phyloP scores from a whole-genome alignment of 2,329 filamentous ascomycete genomes.

The Colletotrichum tofieldiae region DNA sequence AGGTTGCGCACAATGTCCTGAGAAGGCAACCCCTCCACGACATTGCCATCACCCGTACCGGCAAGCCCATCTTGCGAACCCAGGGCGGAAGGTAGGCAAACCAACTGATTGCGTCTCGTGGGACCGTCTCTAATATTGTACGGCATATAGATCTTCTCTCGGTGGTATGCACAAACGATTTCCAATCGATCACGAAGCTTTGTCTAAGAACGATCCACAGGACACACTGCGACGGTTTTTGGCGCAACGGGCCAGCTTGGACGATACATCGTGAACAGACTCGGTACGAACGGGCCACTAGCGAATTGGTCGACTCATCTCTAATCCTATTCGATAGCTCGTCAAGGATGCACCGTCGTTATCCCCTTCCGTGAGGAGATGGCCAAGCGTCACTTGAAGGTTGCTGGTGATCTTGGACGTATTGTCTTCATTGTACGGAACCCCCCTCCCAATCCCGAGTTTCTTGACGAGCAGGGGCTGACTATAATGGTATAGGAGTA shows the following conservation, averaged over 20 bases:
- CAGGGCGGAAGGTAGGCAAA: constrained; percentile 87
- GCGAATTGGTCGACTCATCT: constrained; percentile 30
- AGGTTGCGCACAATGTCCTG: constrained; percentile 62
- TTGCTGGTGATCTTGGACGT: constrained; percentile 93
- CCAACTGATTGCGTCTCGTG: constrained; percentile 14
- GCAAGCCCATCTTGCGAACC: constrained; percentile 92
- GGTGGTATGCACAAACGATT: constrained; percentile 75
- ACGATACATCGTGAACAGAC: constrained; percentile 96
- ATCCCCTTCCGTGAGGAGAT: constrained; percentile 97
- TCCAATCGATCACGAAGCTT: not conserved
- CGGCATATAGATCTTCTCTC: constrained; percentile 77
- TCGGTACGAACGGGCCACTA: constrained; percentile 69
- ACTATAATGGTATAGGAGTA: constrained; percentile 76
- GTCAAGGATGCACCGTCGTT: constrained; percentile 94
- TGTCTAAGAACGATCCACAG: constrained; percentile 61
- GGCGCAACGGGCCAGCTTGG: constrained; percentile 96
- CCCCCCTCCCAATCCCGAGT: not conserved
- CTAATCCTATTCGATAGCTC: constrained; percentile 69
- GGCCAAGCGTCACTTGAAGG: constrained; percentile 96
- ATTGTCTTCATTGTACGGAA: constrained; percentile 83
- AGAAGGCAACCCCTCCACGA: constrained; percentile 78
- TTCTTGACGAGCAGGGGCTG: not conserved
- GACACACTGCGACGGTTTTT: constrained; percentile 97
- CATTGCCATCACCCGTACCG: constrained; percentile 93
- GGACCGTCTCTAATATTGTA: constrained; percentile 10